phyloP scores from a whole-genome alignment of 768 basidiomycete species.

The Leucogyrophana mollusca region DNA sequence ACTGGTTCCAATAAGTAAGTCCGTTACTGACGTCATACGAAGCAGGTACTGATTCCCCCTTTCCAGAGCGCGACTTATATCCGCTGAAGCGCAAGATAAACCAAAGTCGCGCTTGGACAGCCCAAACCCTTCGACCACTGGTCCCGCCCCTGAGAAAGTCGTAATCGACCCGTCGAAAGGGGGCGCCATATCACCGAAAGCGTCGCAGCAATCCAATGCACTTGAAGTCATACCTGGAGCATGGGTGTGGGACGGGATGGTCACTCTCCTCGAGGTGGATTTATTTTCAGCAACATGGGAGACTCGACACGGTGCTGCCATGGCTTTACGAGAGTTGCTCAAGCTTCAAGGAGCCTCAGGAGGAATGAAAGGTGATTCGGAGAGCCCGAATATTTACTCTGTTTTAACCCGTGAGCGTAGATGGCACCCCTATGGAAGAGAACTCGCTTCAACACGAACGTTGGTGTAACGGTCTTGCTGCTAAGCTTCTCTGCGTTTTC shows the following conservation, averaged over 20 bases:
- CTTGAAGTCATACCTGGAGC: constrained; percentile 70
- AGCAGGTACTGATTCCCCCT: constrained; percentile 2
- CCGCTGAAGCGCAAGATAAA: constrained; percentile 53
- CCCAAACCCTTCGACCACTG: constrained; percentile 43
- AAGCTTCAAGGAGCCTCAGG: constrained; percentile 80
- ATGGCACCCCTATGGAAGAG: constrained; percentile 47
- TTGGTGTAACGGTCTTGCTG: constrained; percentile 89
- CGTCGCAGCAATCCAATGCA: constrained; percentile 72
- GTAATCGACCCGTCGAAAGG: constrained; percentile 81
- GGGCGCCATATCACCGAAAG: constrained; percentile 79
- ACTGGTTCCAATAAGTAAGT: constrained; percentile 61
- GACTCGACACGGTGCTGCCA: constrained; percentile 88
- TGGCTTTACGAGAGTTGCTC: constrained; percentile 86
- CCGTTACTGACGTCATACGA: neutral
- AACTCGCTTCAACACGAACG: constrained; percentile 72
- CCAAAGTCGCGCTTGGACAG: constrained; percentile 57
- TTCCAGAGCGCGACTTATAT: constrained; percentile 70
- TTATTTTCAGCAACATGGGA: constrained; percentile 90
- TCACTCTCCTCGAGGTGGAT: constrained; percentile 77
- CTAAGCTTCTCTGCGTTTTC: constrained; percentile 84
- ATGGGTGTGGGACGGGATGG: constrained; percentile 88
- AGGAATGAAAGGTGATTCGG: constrained; percentile 68
- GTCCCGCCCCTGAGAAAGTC: constrained; percentile 56
- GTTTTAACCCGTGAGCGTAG: constrained; percentile 32
- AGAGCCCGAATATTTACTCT: constrained; percentile 3